Percentiles rank a stretch among this genome's conserved stretches.
These are phyloP conservation scores for Scutellaria barbata DNA, from an alignment of 257 asterid genomes.

Conservation along the genomic window DNA sequence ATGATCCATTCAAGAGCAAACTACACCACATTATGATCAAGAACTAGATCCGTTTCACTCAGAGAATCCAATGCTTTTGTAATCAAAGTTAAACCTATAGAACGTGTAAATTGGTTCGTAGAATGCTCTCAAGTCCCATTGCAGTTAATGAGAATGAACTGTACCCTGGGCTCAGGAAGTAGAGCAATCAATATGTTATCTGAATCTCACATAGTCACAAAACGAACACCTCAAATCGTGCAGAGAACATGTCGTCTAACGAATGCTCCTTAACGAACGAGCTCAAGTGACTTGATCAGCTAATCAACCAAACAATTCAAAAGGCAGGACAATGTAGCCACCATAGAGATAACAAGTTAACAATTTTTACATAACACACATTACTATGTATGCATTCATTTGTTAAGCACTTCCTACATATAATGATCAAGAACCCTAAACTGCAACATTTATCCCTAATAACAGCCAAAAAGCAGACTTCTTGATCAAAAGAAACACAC, in stretches of 20 bases:
- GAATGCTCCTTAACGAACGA: not conserved
- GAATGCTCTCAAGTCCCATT: not conserved
- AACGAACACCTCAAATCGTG: not conserved
- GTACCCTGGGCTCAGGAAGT: not conserved
- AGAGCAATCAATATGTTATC: not conserved
- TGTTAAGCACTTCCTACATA: not conserved
- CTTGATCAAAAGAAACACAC: not conserved
- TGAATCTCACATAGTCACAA: not conserved
- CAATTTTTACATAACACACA: not conserved
- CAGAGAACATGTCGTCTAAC: not conserved
- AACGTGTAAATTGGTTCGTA: not conserved
- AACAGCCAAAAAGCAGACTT: not conserved
- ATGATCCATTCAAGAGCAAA: conserved; percentile 20
- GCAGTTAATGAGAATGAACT: not conserved
- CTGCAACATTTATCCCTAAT: not conserved
- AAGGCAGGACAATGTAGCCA: not conserved
- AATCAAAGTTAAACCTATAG: not conserved
- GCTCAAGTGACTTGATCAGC: not conserved
- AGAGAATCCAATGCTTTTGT: not conserved
- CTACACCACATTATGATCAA: not conserved
- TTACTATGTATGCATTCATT: not conserved
- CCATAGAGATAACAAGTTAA: not conserved
- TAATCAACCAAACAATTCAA: conserved; percentile 1
- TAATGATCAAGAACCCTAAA: conserved; percentile 22
- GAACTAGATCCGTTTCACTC: not conserved